Percentiles rank a stretch among this genome's conserved stretches.
phyloP scores from a whole-genome alignment of 768 basidiomycete species.

The Amylocystis lapponica region DNA sequence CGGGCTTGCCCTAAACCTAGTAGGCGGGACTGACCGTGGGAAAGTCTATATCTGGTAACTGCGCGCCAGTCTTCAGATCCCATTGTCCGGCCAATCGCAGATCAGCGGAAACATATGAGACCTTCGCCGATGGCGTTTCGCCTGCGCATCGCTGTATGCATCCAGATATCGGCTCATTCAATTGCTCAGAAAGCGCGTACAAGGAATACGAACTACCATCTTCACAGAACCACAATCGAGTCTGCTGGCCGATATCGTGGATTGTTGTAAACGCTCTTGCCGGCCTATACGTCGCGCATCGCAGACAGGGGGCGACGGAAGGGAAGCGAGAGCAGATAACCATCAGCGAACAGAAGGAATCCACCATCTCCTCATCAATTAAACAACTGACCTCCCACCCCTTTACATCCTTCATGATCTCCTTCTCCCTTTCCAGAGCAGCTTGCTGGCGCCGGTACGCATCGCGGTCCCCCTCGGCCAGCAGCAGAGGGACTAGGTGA shows the following conservation, averaged over 20 bases:
- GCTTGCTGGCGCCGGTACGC: conserved; percentile 76
- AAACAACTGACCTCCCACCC: conserved; percentile 83
- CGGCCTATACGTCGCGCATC: conserved; percentile 45
- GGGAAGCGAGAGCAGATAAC: conserved; percentile 1
- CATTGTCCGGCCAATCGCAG: conserved; percentile 10
- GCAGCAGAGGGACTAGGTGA: conserved; percentile 84
- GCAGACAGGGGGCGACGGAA: conserved; percentile 7
- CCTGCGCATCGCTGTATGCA: conserved; percentile 1
- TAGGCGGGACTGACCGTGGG: conserved; percentile 9
- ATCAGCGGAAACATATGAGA: conserved; percentile 1
- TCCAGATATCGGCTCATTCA: conserved; percentile 16
- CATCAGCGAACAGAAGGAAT: conserved; percentile 13
- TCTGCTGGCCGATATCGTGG: conserved; percentile 58
- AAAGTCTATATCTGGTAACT: conserved; percentile 6
- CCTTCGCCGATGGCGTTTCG: not conserved
- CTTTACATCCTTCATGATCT: conserved; percentile 91
- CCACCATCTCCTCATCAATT: conserved; percentile 15
- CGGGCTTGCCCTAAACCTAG: conserved; percentile 15
- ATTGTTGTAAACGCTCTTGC: conserved; percentile 84
- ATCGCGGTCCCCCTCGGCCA: conserved; percentile 94
- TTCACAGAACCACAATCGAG: conserved; percentile 55
- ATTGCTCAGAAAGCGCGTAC: conserved; percentile 15
- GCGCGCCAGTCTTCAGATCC: conserved; percentile 7
- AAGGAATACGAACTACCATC: conserved; percentile 13
- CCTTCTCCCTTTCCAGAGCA: conserved; percentile 71